phyloP scores from a whole-genome alignment of 768 basidiomycete species.

The Collybia sp. region DNA sequence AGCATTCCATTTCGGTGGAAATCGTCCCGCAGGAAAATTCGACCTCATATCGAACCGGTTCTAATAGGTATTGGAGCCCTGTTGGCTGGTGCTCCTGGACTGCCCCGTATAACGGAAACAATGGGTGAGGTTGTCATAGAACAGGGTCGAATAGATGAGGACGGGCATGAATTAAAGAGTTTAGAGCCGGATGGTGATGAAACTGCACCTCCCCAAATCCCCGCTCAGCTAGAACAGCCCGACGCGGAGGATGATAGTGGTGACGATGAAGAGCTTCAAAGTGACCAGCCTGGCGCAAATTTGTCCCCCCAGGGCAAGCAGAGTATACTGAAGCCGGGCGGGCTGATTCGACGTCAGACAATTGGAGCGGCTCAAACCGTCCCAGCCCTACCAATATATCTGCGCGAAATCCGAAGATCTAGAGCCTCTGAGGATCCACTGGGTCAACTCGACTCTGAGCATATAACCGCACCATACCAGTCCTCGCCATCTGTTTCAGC shows the following conservation, averaged over 20 bases:
- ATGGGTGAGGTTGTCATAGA: conserved; percentile 85
- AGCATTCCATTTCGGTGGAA: conserved; percentile 43
- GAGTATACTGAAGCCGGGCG: conserved; percentile 13
- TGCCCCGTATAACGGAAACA: conserved; percentile 69
- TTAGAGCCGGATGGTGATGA: conserved; percentile 44
- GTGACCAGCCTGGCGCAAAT: conserved; percentile 34
- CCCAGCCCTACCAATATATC: conserved; percentile 64
- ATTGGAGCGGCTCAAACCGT: conserved; percentile 67
- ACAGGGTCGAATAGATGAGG: conserved; percentile 78
- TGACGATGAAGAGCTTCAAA: conserved; percentile 35
- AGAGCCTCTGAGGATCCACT: conserved; percentile 70
- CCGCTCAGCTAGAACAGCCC: conserved; percentile 12
- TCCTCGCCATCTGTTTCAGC: conserved; percentile 69
- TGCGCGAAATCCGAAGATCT: conserved; percentile 46
- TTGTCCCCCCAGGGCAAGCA: conserved; percentile 8
- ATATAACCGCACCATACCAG: conserved; percentile 46
- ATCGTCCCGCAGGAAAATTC: conserved; percentile 60
- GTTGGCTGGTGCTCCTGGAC: conserved; percentile 68
- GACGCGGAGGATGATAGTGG: conserved; percentile 23
- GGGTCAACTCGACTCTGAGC: conserved; percentile 56
- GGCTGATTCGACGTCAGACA: conserved; percentile 38
- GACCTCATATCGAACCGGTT: conserved; percentile 66
- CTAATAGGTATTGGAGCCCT: conserved; percentile 83
- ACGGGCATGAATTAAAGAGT: conserved; percentile 43
- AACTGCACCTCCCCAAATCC: conserved; percentile 20